Conservation (phyloP, 2,329 filamentous ascomycete genomes). For the Colletotrichum sp. region DNA sequence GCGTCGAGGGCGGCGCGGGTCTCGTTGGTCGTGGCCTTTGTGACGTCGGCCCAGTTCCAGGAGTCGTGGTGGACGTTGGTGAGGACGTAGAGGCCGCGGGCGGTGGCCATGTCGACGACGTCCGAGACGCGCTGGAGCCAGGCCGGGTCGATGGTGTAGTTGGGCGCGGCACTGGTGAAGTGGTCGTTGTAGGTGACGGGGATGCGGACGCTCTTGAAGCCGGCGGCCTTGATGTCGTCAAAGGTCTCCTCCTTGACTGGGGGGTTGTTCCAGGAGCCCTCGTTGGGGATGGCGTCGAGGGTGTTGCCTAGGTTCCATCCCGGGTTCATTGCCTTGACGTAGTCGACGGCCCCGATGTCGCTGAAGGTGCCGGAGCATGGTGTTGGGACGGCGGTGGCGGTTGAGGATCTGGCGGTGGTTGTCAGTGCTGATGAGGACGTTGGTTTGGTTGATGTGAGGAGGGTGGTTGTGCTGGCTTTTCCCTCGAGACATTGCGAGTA, state of each 20-base stretch:
- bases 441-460: not conserved
- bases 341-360: conserved; percentile 49
- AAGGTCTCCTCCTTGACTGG: conserved; percentile 55
- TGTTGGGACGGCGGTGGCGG: not conserved
- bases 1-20: conserved; percentile 60
- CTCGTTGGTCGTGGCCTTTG: conserved; percentile 36
- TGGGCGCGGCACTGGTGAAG: conserved; percentile 53
- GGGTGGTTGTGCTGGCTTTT: not conserved
- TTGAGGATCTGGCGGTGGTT: not conserved
- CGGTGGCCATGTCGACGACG: conserved; percentile 60
- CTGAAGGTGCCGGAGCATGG: conserved; percentile 46
- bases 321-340: conserved; percentile 51
- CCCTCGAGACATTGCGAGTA: conserved; percentile 20
- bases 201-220: conserved; percentile 63
- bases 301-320: conserved; percentile 69
- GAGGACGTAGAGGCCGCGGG: conserved; percentile 54
- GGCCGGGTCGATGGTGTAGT: conserved; percentile 56
- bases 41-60: conserved; percentile 62
- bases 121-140: conserved; percentile 64
- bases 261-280: conserved; percentile 64
- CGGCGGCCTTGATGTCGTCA: conserved; percentile 53
- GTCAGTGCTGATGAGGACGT: not conserved
- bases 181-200: conserved; percentile 67
- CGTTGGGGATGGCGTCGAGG: conserved; percentile 46
- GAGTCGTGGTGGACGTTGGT: conserved; percentile 65